Evolutionary conservation across 2,329 filamentous ascomycete genomes (phyloP).

Genomic region (Salinomyces thailandicus): DNA sequence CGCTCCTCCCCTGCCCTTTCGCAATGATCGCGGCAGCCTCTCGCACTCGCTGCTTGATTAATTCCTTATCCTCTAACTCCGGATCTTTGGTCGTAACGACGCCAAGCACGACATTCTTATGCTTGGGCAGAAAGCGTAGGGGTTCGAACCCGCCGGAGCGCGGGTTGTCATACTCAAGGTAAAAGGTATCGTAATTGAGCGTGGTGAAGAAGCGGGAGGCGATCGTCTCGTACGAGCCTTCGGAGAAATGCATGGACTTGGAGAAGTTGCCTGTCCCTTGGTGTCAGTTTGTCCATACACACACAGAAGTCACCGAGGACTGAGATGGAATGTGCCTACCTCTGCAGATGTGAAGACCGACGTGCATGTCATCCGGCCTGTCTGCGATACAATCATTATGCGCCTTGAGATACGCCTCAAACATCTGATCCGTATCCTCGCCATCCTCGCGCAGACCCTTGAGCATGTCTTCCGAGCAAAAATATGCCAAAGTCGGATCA

Average conservation of each 20-base stretch:
- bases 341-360: slow-evolving; percentile 30
- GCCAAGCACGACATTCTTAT: slow-evolving; percentile 31
- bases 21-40: slow-evolving; percentile 29
- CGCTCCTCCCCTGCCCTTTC: slow-evolving; percentile 26
- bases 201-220: slow-evolving; percentile 29
- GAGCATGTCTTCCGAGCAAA: slow-evolving; percentile 29
- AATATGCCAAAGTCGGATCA: slow-evolving; percentile 30
- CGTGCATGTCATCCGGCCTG: slow-evolving; percentile 26
- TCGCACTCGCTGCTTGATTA: slow-evolving; percentile 25
- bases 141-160: slow-evolving; percentile 31
- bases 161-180: slow-evolving; percentile 31
- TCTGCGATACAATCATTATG: slow-evolving; percentile 28
- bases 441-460: slow-evolving; percentile 25
- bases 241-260: slow-evolving; percentile 30
- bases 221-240: slow-evolving; percentile 29
- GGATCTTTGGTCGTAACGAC: slow-evolving; percentile 30
- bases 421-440: slow-evolving; percentile 27
- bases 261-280: slow-evolving; percentile 31
- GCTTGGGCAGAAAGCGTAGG: slow-evolving; percentile 27
- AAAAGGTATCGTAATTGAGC: slow-evolving; percentile 31
- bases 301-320: too few relatives aligned
- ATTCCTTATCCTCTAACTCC: slow-evolving; percentile 25
- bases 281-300: too few relatives aligned
- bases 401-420: slow-evolving; percentile 28
- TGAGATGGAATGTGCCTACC: too few relatives aligned